Evolutionary conservation across 371 early-diverging fungal species (phyloP), one percentile per base, ranked within the genome.

Genomic region (Mortierella sp.): DNA sequence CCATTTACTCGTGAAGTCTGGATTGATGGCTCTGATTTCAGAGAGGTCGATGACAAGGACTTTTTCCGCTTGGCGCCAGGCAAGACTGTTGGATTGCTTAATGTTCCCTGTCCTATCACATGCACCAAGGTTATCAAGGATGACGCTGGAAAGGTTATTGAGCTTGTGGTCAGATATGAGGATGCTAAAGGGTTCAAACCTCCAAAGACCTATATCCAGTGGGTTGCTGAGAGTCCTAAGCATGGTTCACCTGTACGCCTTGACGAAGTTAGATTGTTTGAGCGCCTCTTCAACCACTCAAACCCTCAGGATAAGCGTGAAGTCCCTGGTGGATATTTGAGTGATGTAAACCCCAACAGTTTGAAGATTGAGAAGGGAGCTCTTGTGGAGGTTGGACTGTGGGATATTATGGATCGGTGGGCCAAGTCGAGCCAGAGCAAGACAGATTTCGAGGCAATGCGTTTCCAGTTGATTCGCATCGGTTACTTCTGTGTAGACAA

Each of bases 161-260:
- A 95, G 76, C 74, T 98, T 34, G 84, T 89, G 49, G 96, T 94
- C 72, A 86, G 84, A 31, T 96, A 95, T 73, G 95, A 96, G 69
- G 90, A 92, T 73, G 88, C 86, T 23, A 80, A 84, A 28, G 89
- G 85, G 26, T 88, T 86, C 83, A 90, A 91, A 83, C 94, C 93
- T 86, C 97, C 99, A 68, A 98, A 97, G 92, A 95, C 99, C 1
- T 98, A 93, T 85, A 98, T 99, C 85, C 99, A 99, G 83, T 99
- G 99, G 99, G 90, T 99, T 22, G 95, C 95, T 29, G 92, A 95
- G 68, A 91, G 93, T 17, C 89, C 93, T 34, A 85, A 88, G 72
- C 92, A 91, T 72, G 86, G 90, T 35, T 96, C 96, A 6, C 96
- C 98, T 31, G 94, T 97, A 40, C 79, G 84, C 31, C 75, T 96